phyloP scores from a whole-genome alignment of 169 alveolate genomes.

The Babesia gibsoni region DNA sequence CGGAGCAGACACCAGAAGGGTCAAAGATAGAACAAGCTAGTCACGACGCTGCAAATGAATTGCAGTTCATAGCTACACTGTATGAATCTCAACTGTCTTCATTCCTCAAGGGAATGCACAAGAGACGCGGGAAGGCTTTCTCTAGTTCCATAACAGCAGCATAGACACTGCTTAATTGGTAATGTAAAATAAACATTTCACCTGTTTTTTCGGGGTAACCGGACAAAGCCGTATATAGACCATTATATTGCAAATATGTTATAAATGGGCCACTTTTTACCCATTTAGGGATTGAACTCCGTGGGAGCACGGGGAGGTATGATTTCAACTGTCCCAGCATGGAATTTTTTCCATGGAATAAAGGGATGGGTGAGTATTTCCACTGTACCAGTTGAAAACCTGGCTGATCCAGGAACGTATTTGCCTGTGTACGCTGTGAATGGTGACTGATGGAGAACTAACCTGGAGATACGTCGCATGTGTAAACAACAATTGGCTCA shows the following conservation, averaged over 20 bases:
- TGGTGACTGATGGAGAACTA: neutral
- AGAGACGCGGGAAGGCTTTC: slow-evolving; percentile 25
- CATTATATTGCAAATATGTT: too few species aligned
- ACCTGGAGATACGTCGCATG: slow-evolving; percentile 31
- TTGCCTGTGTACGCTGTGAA: neutral
- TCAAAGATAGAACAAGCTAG: neutral
- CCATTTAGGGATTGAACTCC: neutral
- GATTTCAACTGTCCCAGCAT: slow-evolving; percentile 23
- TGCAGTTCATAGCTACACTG: slow-evolving; percentile 24
- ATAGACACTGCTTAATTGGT: too few species aligned
- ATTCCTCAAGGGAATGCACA: slow-evolving; percentile 4
- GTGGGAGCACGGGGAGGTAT: slow-evolving; percentile 19
- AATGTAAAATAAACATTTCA: too few species aligned
- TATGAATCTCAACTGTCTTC: slow-evolving; percentile 46
- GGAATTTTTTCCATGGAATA: slow-evolving; percentile 32
- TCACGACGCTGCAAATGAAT: slow-evolving; percentile 21
- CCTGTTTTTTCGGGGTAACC: too few species aligned
- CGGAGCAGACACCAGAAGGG: neutral
- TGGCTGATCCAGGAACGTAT: slow-evolving; percentile 22
- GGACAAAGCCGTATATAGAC: too few species aligned
- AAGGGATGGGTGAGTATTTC: slow-evolving; percentile 37
- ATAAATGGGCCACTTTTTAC: too few species aligned
- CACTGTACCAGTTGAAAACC: slow-evolving; percentile 20
- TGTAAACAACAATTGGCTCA: slow-evolving; percentile 42
- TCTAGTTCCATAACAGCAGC: slow-evolving; percentile 32